Conservation (phyloP, 2,329 filamentous ascomycete genomes). For the Hymenoscyphus repandus region DNA sequence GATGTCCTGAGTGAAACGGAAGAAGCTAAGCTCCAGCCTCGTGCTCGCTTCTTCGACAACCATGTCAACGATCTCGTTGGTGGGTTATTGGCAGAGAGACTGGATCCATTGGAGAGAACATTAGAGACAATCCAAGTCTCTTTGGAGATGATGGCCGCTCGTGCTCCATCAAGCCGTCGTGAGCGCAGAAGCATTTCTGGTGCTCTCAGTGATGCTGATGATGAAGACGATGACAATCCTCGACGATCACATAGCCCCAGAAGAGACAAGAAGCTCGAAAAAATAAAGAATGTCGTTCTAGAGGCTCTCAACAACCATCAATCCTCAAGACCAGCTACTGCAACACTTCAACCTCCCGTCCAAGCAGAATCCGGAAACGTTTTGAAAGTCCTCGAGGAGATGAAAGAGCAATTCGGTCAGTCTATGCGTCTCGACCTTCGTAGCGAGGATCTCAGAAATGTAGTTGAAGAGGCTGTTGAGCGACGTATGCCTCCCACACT, state of each 20-base stretch:
- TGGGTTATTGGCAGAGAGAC: conserved; percentile 65
- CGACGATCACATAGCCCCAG: conserved; percentile 72
- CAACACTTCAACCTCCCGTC: conserved; percentile 19
- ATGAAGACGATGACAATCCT: conserved; percentile 80
- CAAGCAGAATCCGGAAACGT: conserved; percentile 41
- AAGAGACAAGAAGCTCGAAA: conserved; percentile 74
- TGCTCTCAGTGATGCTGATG: conserved; percentile 83
- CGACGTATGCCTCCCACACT: conserved; percentile 48
- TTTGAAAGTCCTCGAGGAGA: conserved; percentile 61
- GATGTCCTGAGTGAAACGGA: conserved; percentile 76
- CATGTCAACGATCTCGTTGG: conserved; percentile 85
- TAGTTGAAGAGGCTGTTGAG: conserved; percentile 45
- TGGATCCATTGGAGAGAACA: conserved; percentile 77
- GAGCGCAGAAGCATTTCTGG: conserved; percentile 62
- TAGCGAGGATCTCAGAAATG: conserved; percentile 51
- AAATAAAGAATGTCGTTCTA: conserved; percentile 66
- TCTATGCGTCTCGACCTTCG: conserved; percentile 41
- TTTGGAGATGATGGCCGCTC: conserved; percentile 52
- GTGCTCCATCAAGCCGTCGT: conserved; percentile 50
- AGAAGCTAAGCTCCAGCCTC: conserved; percentile 74
- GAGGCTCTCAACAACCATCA: conserved; percentile 66
- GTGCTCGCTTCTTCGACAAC: conserved; percentile 84
- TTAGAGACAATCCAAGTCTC: conserved; percentile 70
- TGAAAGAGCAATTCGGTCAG: conserved; percentile 49
- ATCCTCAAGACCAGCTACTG: conserved; percentile 32